A percentile compares a stretch with the other conserved stretches of the same genome.
Conservation (phyloP, 371 early-diverging fungal genomes). For the Choanephora cucurbitarum region DNA sequence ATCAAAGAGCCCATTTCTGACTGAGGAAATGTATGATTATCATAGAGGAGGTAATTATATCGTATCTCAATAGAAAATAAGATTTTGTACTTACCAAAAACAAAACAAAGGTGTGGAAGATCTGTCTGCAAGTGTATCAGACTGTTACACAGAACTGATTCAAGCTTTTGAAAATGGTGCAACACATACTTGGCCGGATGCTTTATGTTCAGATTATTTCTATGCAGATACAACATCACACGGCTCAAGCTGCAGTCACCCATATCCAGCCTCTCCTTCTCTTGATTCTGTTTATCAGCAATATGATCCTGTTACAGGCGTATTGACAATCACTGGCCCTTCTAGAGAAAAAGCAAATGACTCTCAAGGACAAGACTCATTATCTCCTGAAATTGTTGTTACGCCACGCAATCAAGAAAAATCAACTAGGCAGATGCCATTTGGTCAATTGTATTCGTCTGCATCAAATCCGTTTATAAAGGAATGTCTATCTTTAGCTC, state of each 20-base stretch:
- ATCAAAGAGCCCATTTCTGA: conserved; percentile 66
- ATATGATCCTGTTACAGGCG: conserved; percentile 21
- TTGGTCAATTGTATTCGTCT: not conserved
- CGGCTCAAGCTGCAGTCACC: not conserved
- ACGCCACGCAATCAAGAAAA: not conserved
- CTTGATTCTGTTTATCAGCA: conserved; percentile 3
- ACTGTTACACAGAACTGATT: conserved; percentile 63
- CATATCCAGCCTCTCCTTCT: not conserved
- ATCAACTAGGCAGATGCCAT: not conserved
- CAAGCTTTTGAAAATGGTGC: conserved; percentile 51
- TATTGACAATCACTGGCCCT: conserved; percentile 18
- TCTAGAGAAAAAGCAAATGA: not conserved
- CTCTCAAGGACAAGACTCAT: conserved; percentile 3
- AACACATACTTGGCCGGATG: conserved; percentile 17
- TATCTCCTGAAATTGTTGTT: not conserved
- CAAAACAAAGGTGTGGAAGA: conserved; percentile 53
- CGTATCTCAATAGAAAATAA: conserved; percentile 2
- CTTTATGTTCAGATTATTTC: conserved; percentile 39
- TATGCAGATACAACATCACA: conserved; percentile 8
- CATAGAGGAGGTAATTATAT: conserved; percentile 66
- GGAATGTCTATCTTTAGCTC: conserved; percentile 3
- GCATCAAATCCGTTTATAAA: not conserved
- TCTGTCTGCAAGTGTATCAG: conserved; percentile 62
- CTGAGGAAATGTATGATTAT: conserved; percentile 70
- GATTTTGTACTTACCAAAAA: not conserved